Conservation (phyloP, 164 flowering plant species). For the Vitis amurensis region DNA sequence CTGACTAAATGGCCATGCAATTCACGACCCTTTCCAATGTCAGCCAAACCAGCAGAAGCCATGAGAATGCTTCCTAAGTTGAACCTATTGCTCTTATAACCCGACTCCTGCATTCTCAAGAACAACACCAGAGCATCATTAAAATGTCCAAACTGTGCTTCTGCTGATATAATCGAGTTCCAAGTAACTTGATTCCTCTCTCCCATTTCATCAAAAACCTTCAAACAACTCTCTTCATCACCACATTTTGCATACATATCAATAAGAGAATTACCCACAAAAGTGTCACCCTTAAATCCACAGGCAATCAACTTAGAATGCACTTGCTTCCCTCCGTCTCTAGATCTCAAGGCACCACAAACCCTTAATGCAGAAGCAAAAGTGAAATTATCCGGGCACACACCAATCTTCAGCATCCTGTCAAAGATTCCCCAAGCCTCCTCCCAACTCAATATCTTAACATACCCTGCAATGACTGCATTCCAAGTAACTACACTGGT, state of each 20-base stretch:
- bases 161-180: slow-evolving; percentile 6
- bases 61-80: slow-evolving; percentile 6
- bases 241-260: slow-evolving; percentile 37
- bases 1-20: slow-evolving; percentile 1
- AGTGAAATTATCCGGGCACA: slow-evolving; percentile 5
- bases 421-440: slow-evolving; percentile 3
- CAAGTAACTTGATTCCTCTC: slow-evolving; percentile 1
- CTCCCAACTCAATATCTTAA: slow-evolving; percentile 8
- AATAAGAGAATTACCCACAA: slow-evolving; percentile 29
- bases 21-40: background rate
- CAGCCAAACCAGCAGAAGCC: slow-evolving; percentile 3
- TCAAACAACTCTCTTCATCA: background rate
- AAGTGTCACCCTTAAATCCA: slow-evolving; percentile 13
- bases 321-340: slow-evolving; percentile 6
- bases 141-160: slow-evolving; percentile 1
- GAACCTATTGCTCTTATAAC: slow-evolving; percentile 3
- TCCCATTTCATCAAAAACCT: slow-evolving; percentile 5
- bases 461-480: slow-evolving; percentile 12
- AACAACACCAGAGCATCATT: slow-evolving; percentile 2
- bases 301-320: slow-evolving; percentile 6
- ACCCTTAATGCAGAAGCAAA: slow-evolving; percentile 3
- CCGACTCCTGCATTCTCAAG: background rate
- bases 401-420: background rate
- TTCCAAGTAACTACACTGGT: slow-evolving; percentile 4
- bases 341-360: slow-evolving; percentile 6